Conservation (phyloP, 345 rosid species). For the Gossypioides kirkii region DNA sequence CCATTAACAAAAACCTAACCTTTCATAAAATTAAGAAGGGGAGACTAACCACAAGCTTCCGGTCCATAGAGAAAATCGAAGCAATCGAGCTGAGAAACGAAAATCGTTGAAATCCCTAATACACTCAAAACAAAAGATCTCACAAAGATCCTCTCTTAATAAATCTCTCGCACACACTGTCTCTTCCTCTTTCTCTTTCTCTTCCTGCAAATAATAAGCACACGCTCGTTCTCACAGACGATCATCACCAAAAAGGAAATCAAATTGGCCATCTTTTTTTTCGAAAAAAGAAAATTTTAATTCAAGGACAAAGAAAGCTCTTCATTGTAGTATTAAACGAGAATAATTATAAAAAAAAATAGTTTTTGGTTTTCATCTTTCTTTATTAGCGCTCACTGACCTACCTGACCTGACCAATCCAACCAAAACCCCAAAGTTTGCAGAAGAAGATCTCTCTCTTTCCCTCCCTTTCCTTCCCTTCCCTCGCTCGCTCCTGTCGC, state of each 20-base stretch:
- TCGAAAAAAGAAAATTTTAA: neutral
- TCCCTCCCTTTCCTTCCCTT: neutral
- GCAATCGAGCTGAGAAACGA: slow-evolving; percentile 8
- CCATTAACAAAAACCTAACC: neutral
- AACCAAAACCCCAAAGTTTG: slow-evolving; percentile 3
- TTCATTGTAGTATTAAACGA: neutral
- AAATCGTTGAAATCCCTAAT: slow-evolving; percentile 35
- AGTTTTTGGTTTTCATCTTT: neutral
- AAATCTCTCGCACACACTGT: slow-evolving; percentile 51
- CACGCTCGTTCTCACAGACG: slow-evolving; percentile 79
- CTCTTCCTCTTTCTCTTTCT: slow-evolving; percentile 33
- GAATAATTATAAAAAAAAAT: neutral
- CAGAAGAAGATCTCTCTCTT: slow-evolving; percentile 7
- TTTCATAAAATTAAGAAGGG: neutral
- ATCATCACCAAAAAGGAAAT: slow-evolving; percentile 47
- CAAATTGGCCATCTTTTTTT: slow-evolving; percentile 8
- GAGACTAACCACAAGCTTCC: slow-evolving; percentile 78
- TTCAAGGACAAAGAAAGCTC: neutral
- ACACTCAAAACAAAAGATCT: slow-evolving; percentile 32
- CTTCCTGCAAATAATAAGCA: slow-evolving; percentile 73
- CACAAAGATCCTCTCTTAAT: slow-evolving; percentile 37
- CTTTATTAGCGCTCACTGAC: slow-evolving; percentile 12
- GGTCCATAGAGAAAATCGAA: slow-evolving; percentile 40
- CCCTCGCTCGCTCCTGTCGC: slow-evolving; percentile 1
- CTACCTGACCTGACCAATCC: neutral